These are phyloP conservation scores for Limnomonas spitsbergensis DNA, from an alignment of 139 green algal genomes.

Conservation along the genomic window DNA sequence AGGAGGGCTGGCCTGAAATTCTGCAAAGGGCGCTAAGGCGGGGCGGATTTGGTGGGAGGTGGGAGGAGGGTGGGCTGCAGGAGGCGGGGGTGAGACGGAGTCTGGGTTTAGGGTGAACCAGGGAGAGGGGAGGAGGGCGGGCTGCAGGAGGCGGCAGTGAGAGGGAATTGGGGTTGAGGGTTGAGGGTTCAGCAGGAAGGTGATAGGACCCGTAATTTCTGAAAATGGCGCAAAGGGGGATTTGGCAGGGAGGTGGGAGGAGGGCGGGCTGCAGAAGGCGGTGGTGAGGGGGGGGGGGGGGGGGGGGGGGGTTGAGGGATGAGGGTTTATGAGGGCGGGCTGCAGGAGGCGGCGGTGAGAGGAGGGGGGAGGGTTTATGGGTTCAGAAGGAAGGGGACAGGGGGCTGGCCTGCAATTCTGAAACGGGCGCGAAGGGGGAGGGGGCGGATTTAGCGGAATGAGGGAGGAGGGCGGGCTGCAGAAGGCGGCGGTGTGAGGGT, in stretches of 20 bases:
- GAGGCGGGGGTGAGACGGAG: slow-evolving; percentile 19
- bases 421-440: no score
- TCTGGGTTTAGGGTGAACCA: no score
- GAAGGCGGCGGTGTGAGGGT: slow-evolving; percentile 17
- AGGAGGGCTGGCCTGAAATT: no score
- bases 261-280: background rate
- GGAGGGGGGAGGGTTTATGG: background rate
- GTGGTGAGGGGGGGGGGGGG: background rate
- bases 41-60: slow-evolving; percentile 6
- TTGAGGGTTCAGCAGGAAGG: no score
- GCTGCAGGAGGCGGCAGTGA: slow-evolving; percentile 7
- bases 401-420: no score
- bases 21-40: no score
- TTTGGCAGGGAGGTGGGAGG: no score
- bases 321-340: slow-evolving; percentile 1
- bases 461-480: slow-evolving; percentile 15
- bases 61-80: slow-evolving; percentile 11
- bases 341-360: slow-evolving; percentile 17
- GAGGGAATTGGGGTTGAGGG: no score
- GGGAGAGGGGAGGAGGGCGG: no score
- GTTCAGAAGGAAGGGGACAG: no score
- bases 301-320: background rate
- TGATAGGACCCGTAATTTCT: no score
- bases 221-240: no score
- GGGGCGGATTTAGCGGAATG: background rate